A percentile compares a stretch with the other conserved stretches of the same genome.
Conservation (phyloP, 2,329 filamentous ascomycete species). For the Paraconiothyrium sp. region DNA sequence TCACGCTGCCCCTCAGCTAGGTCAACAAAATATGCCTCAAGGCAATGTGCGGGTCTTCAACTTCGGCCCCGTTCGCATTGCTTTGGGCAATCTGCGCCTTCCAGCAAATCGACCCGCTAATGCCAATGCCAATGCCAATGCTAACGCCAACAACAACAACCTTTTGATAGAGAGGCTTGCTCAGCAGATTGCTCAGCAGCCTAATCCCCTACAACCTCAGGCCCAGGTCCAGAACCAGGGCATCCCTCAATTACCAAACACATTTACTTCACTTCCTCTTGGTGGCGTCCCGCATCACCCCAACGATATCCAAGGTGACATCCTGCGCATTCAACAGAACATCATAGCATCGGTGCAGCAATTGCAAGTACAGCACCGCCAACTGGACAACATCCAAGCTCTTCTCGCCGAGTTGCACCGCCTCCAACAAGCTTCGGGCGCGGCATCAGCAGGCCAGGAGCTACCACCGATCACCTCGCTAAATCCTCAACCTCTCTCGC, state of each 20-base stretch:
- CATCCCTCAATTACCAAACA: constrained; percentile 20
- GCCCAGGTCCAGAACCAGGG: constrained; percentile 17
- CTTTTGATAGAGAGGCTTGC: constrained; percentile 33
- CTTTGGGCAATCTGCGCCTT: constrained; percentile 45
- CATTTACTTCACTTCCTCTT: constrained; percentile 25
- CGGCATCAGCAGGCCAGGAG: constrained; percentile 38
- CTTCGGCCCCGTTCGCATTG: constrained; percentile 47
- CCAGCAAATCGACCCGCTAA: constrained; percentile 39
- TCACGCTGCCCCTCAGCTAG: constrained; percentile 28
- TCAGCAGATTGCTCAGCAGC: constrained; percentile 32
- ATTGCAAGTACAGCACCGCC: constrained; percentile 44
- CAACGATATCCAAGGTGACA: constrained; percentile 47
- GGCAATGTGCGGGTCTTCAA: constrained; percentile 50
- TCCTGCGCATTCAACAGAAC: constrained; percentile 48
- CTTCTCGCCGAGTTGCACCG: constrained; percentile 45
- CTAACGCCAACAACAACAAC: constrained; percentile 35
- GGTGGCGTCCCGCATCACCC: constrained; percentile 40
- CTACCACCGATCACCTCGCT: constrained; percentile 36
- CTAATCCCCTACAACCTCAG: constrained; percentile 25
- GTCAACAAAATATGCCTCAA: constrained; percentile 32
- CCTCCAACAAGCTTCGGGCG: constrained; percentile 42
- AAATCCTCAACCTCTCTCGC: constrained; percentile 27
- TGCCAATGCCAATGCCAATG: constrained; percentile 32
- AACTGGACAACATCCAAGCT: constrained; percentile 44
- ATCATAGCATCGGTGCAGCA: constrained; percentile 49